Evolutionary conservation across 495 filamentous ascomycete genomes (phyloP), one percentile per base, ranked within the genome.

Genomic region (Bacidia rubella): DNA sequence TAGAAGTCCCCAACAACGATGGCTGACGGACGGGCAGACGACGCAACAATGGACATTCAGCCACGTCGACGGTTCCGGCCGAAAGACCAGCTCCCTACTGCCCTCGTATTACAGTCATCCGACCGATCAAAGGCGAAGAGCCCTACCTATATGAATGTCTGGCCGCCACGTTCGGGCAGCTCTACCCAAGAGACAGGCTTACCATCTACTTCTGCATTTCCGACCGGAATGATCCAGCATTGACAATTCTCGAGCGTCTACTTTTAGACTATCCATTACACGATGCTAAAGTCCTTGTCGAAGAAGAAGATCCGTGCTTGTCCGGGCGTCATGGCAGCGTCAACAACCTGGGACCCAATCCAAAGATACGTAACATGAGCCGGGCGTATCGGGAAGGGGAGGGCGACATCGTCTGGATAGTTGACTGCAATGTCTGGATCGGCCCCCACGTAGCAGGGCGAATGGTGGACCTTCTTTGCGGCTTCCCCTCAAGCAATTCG

Each of bases 391-490:
- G 93, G n/a, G 93, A 97, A 64, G 87, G 90, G 0, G 86, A 85
- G 54, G 86, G 87, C 0, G 89, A 96, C 62, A 78, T 96, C 44
- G 72, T 97, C 22, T 99, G 93, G 93, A 81, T 95, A 43, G 78
- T 94, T 22, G 93, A 99, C 65, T 95, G 89, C 68, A 99, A 99
- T 63, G 79, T 97, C 40, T 99, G 93, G 93, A 74, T 97, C 25
- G 79, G 79, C 10, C 79, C 74, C 22, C 81, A 84, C 11, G 88
- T 87, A 0, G 79, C 80, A 35, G 87, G 80, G 2, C 76, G 90
- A 29, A 92, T 95, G 82, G 86, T 95, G 2, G 87, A 90, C 63
- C 77, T 79, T 60, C 74, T 99, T 19, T 85, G 76, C 58, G 93
- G 93, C 1, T 80, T 76, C 46, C 71, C 1, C 55, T 63, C 21